Evolutionary conservation across 2,329 filamentous ascomycete species (phyloP).

Genomic region (Arachnopeziza araneosa): DNA sequence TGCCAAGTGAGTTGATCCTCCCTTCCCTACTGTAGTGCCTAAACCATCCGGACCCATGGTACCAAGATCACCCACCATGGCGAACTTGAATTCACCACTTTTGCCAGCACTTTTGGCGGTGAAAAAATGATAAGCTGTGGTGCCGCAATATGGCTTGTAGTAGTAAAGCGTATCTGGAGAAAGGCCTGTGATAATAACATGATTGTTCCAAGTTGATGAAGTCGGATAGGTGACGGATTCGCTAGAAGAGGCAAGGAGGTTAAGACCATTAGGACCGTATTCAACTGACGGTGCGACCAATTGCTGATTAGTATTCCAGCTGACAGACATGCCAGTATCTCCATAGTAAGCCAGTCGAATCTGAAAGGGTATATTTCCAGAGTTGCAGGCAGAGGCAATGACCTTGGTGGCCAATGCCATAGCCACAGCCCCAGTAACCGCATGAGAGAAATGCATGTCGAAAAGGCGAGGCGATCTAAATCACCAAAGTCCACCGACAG

Average conservation of each 20-base stretch:
- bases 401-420: neutral
- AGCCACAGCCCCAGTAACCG: neutral
- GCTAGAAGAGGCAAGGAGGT: constrained; percentile 38
- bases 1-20: neutral
- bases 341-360: constrained; percentile 8
- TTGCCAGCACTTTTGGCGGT: constrained; percentile 49
- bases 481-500: neutral
- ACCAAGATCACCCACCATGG: constrained; percentile 43
- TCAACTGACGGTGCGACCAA: constrained; percentile 42
- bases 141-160: constrained; percentile 41
- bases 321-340: constrained; percentile 2
- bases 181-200: constrained; percentile 42
- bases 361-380: neutral
- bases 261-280: constrained; percentile 41
- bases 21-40: neutral
- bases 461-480: neutral
- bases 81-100: constrained; percentile 45
- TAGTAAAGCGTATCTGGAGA: constrained; percentile 37
- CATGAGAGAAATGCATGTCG: neutral
- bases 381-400: neutral
- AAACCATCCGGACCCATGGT: constrained; percentile 27
- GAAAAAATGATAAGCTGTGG: constrained; percentile 34
- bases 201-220: constrained; percentile 42
- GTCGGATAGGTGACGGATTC: constrained; percentile 45
- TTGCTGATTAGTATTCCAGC: constrained; percentile 50